Conservation (phyloP, 768 basidiomycete genomes). For the Candolleomyces aberdarensis region DNA sequence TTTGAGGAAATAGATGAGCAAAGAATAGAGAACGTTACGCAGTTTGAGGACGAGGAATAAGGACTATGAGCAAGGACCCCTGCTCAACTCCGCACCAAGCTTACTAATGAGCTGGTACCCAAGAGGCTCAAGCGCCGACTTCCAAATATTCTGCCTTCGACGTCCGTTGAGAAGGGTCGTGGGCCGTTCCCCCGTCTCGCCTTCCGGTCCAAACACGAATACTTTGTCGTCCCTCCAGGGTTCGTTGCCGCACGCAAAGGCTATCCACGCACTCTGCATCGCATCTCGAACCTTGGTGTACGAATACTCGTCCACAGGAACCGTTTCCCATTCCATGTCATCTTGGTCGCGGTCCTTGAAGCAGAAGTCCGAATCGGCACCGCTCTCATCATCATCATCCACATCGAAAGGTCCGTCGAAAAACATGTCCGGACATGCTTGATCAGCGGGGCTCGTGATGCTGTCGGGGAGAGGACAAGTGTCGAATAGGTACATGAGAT, state of each 20-base stretch:
- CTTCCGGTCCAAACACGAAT: constrained; percentile 80
- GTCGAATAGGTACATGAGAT: constrained; percentile 78
- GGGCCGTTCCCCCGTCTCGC: constrained; percentile 74
- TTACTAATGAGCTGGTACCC: constrained; percentile 69
- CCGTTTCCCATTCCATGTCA: constrained; percentile 47
- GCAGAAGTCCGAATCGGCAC: background rate
- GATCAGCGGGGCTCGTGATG: constrained; percentile 9
- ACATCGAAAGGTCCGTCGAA: constrained; percentile 32
- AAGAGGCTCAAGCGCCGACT: constrained; percentile 62
- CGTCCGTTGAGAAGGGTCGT: constrained; percentile 63
- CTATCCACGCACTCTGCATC: constrained; percentile 72
- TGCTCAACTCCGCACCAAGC: constrained; percentile 68
- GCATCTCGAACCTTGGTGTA: constrained; percentile 67
- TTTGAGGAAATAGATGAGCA: too few species aligned
- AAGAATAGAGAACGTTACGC: too few species aligned
- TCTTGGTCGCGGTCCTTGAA: constrained; percentile 2
- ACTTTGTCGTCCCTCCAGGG: constrained; percentile 72
- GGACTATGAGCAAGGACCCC: constrained; percentile 44
- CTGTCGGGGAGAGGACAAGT: constrained; percentile 56
- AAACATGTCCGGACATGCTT: constrained; percentile 10
- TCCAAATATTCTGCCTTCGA: constrained; percentile 58
- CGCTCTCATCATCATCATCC: constrained; percentile 18
- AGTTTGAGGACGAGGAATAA: too few species aligned
- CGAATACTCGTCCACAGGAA: constrained; percentile 62
- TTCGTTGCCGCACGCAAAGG: constrained; percentile 69